A percentile compares a stretch with the other conserved stretches of the same genome.
Conservation (phyloP, 2,329 filamentous ascomycete genomes). For the Arachnopeziza araneosa region DNA sequence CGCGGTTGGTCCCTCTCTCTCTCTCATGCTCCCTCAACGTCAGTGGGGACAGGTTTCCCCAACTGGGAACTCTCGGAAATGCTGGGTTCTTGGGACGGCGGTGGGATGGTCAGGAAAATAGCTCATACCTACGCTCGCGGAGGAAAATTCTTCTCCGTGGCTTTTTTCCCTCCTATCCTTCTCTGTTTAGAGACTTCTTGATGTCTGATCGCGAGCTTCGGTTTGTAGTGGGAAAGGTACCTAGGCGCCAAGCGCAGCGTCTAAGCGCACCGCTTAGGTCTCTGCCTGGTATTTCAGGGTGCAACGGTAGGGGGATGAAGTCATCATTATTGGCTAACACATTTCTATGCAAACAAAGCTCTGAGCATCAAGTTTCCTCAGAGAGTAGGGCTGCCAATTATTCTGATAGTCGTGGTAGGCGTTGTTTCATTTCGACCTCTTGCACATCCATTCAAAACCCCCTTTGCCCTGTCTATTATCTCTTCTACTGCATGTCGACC, state of each 20-base stretch:
- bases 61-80: neutral
- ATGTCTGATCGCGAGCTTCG: no score
- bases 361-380: neutral
- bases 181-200: no score
- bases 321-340: neutral
- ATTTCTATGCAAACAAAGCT: neutral
- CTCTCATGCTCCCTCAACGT: neutral
- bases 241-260: neutral
- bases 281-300: no score
- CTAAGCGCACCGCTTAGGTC: neutral
- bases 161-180: no score
- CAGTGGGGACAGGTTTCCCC: neutral
- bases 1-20: neutral
- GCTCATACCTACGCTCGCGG: no score
- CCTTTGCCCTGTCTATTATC: neutral
- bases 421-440: neutral
- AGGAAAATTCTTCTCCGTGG: no score
- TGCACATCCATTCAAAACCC: neutral
- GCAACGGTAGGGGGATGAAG: neutral
- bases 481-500: constrained; percentile 1
- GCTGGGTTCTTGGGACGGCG: neutral
- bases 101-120: no score
- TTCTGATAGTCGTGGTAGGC: neutral
- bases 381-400: neutral
- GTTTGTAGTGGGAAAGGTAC: no score